Base-by-base conservation (phyloP, 1,139 yeast species). In the Blastobotrys indianensis region DNA sequence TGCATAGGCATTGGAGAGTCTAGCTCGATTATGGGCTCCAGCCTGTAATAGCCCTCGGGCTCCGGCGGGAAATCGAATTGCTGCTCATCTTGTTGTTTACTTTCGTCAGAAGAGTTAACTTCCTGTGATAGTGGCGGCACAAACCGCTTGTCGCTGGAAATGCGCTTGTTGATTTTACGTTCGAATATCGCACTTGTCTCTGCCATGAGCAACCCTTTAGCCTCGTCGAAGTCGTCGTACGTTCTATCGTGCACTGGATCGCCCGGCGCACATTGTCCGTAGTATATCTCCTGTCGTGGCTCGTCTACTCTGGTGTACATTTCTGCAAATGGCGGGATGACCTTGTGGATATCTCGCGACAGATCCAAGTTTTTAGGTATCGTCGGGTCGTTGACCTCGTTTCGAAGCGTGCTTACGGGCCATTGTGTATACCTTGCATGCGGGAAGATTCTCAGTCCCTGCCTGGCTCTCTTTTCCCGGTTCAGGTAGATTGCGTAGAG, bases 401-500 rank as follows among this genome's bases (percentile, higher is more conserved):
- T 25, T 6, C 40, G 12, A 7, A 13, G n/a, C 4, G 45, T 49
- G 15, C 23, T 29, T 15, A 41, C 30, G 5, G 49, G 37, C 52
- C 48, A 47, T 37, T 12, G 31, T 1, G 49, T 33, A 39, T 41
- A 46, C 11, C 37, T 25, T n/a, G 25, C 12, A 5, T 36, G 23
- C 2, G 49, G 49, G 17, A 42, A 46, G 13, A n/a, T 32, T 11
- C n/a, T 7, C 10, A 34, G 29, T 3, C 43, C 43, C 10, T 15
- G 20, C 20, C 11, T 30, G 7, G 13, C 12, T 17, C 41, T 29
- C 15, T 41, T 37, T 11, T 50, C 25, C 16, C 48, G 53, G 23
- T 60, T 36, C 30, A 58, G 47, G 43, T 50, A 52, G 10, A 59
- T 55, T 7, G 62, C 51, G 42, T 60, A 62, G 12, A 63, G 48